phyloP scores from a whole-genome alignment of 768 basidiomycete genomes.

The Xerocomus potaroensis region DNA sequence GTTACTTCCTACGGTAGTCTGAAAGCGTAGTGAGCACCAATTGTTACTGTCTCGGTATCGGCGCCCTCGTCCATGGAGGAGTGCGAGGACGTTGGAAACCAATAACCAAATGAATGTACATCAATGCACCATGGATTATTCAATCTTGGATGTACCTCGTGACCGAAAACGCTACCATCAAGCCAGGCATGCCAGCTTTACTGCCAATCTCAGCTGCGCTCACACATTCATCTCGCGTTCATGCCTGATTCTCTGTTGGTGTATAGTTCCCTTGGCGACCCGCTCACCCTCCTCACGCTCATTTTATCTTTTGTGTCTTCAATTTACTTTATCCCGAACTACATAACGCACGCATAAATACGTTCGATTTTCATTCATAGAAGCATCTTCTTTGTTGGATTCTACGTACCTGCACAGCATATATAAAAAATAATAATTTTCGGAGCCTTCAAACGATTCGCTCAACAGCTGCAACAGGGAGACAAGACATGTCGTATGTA shows the following conservation, averaged over 20 bases:
- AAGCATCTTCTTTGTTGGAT: not conserved
- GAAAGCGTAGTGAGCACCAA: not conserved
- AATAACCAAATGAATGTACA: slow-evolving; percentile 1
- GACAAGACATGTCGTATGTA: too few relatives aligned
- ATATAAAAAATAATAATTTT: too few relatives aligned
- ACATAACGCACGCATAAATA: not conserved
- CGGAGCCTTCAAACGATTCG: too few relatives aligned
- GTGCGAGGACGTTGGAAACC: too few relatives aligned
- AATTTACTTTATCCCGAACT: not conserved
- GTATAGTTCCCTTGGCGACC: not conserved
- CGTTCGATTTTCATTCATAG: not conserved
- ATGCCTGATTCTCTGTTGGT: slow-evolving; percentile 1
- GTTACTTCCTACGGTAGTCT: not conserved
- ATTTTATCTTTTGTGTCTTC: not conserved
- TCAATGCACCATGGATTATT: too few relatives aligned
- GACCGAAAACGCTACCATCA: too few relatives aligned
- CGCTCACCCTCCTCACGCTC: not conserved
- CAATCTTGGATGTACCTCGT: not conserved
- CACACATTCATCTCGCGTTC: not conserved
- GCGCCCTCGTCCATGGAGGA: too few relatives aligned
- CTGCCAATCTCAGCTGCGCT: not conserved
- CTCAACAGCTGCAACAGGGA: too few relatives aligned
- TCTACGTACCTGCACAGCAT: not conserved
- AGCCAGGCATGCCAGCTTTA: too few relatives aligned
- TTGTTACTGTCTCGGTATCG: not conserved